phyloP scores from a whole-genome alignment of 352 stramenopile genomes.

The Phytophthora brassicae region DNA sequence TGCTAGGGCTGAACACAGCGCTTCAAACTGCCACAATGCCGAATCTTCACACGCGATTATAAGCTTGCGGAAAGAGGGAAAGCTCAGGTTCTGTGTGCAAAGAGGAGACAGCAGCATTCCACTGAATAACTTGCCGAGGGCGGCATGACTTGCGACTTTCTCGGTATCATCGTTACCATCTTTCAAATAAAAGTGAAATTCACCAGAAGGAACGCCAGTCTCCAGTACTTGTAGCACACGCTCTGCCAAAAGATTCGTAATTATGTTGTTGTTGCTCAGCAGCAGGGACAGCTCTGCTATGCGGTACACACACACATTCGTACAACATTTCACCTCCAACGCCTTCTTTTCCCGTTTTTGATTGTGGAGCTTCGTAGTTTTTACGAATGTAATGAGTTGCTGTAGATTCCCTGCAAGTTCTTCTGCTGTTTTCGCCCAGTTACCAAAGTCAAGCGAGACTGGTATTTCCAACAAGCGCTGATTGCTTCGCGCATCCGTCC shows the following conservation, averaged over 20 bases:
- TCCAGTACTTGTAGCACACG: conserved; percentile 7
- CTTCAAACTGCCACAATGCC: conserved; percentile 12
- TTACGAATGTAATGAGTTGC: conserved; percentile 1
- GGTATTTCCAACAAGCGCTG: conserved; percentile 11
- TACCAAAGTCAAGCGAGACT: conserved; percentile 8
- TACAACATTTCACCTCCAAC: neutral
- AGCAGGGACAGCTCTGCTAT: conserved; percentile 9
- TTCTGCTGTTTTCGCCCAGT: conserved; percentile 7
- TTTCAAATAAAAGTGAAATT: conserved; percentile 5
- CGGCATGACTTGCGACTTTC: neutral
- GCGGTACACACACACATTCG: neutral
- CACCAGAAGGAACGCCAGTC: neutral
- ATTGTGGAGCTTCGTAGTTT: neutral
- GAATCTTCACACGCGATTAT: conserved; percentile 6
- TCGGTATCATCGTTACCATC: neutral
- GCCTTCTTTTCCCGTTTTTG: neutral
- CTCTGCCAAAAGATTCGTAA: conserved; percentile 2
- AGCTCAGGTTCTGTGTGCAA: neutral
- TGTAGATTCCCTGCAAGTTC: conserved; percentile 7
- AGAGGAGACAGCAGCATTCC: conserved; percentile 15
- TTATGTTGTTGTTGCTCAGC: neutral
- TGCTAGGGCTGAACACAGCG: conserved; percentile 13
- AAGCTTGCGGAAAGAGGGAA: conserved; percentile 6
- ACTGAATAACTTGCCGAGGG: conserved; percentile 7
- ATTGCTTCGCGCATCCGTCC: neutral